These are phyloP conservation scores for Colletotrichum tamarilloi DNA, from an alignment of 2,329 filamentous ascomycete species.

Conservation along the genomic window DNA sequence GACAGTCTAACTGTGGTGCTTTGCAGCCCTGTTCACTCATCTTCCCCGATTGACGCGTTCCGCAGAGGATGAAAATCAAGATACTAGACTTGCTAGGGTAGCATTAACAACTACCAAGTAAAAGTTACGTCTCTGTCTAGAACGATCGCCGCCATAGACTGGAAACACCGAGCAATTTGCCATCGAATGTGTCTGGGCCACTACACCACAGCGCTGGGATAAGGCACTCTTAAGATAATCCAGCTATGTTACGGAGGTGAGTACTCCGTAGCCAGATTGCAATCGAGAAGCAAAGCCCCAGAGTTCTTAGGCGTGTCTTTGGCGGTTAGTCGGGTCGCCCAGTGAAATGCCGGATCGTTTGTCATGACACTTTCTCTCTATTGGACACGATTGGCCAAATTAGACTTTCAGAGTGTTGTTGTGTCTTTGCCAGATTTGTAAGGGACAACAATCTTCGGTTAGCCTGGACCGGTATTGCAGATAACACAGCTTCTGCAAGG, in stretches of 20 bases:
- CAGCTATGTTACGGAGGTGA: no score
- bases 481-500: no score
- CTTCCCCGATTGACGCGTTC: background rate
- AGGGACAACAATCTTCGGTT: no score
- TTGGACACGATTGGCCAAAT: no score
- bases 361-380: no score
- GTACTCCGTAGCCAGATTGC: constrained; percentile 34
- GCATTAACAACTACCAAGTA: background rate
- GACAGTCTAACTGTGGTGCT: no score
- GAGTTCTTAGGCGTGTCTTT: no score
- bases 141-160: background rate
- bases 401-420: no score
- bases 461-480: no score
- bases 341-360: no score
- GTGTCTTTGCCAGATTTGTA: no score
- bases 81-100: background rate
- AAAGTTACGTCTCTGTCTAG: background rate
- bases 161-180: background rate
- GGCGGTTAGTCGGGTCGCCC: no score
- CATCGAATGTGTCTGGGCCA: background rate
- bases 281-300: constrained; percentile 36
- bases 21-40: background rate
- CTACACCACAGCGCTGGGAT: background rate
- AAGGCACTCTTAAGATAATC: background rate
- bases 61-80: background rate